Conservation (phyloP, 2,329 filamentous ascomycete species). For the Zelopaecilomyces penicillatus region DNA sequence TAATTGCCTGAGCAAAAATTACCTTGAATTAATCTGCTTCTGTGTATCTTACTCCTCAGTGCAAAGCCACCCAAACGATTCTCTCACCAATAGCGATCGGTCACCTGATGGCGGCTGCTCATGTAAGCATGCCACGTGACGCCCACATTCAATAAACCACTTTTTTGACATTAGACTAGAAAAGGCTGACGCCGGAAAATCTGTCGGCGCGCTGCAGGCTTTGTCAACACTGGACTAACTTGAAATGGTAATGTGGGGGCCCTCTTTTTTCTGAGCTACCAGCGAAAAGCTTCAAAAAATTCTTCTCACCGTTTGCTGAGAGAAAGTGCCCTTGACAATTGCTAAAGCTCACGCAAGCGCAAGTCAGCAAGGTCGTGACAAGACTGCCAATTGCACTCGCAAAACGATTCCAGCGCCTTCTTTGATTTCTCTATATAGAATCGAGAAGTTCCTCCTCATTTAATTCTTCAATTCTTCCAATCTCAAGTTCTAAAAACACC, state of each 20-base stretch:
- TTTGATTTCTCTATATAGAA: constrained; percentile 10
- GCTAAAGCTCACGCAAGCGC: too few species aligned
- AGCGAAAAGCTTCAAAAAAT: constrained; percentile 30
- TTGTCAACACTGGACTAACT: constrained; percentile 2
- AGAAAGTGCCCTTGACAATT: constrained; percentile 8
- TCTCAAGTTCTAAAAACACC: constrained; percentile 3
- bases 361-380: constrained; percentile 1
- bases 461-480: background rate
- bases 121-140: too few species aligned
- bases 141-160: too few species aligned
- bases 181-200: constrained; percentile 6
- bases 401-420: constrained; percentile 11
- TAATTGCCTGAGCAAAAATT: too few species aligned
- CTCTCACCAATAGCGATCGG: too few species aligned
- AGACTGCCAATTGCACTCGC: constrained; percentile 15
- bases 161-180: too few species aligned
- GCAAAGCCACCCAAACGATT: too few species aligned
- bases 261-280: constrained; percentile 11
- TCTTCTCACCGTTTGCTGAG: constrained; percentile 20
- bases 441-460: background rate
- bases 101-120: too few species aligned
- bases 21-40: too few species aligned
- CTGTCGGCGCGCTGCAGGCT: constrained; percentile 8
- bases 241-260: constrained; percentile 10
- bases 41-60: too few species aligned